These are phyloP conservation scores for Picochlorum costavermella DNA, from an alignment of 139 green algal species.

Conservation along the genomic window DNA sequence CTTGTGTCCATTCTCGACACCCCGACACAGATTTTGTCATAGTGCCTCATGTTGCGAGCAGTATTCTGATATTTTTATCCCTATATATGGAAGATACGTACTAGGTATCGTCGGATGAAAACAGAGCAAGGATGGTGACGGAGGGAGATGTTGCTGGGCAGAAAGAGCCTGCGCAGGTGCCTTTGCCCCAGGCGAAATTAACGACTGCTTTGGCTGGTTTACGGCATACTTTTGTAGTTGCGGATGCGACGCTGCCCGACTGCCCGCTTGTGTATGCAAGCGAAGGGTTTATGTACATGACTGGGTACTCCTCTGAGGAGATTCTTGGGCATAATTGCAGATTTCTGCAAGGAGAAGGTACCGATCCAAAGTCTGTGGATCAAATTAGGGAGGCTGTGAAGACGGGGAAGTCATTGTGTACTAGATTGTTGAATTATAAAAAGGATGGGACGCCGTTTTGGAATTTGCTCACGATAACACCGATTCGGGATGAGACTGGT, in stretches of 20 bases:
- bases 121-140: background rate
- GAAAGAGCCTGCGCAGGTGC: constrained; percentile 28
- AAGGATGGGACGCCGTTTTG: constrained; percentile 89
- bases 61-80: too few species aligned
- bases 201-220: constrained; percentile 75
- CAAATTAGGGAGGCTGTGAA: constrained; percentile 70
- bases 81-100: background rate
- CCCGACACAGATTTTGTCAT: too few species aligned
- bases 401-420: constrained; percentile 45
- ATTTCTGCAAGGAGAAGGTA: constrained; percentile 95
- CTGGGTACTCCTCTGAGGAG: constrained; percentile 87
- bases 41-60: too few species aligned
- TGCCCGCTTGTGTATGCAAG: constrained; percentile 90
- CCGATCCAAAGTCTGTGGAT: constrained; percentile 75
- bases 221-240: constrained; percentile 89
- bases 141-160: background rate
- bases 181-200: constrained; percentile 49
- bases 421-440: constrained; percentile 86
- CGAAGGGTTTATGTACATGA: constrained; percentile 94
- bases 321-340: constrained; percentile 96
- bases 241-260: constrained; percentile 87
- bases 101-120: background rate
- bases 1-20: too few species aligned
- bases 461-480: constrained; percentile 95
- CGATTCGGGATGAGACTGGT: constrained; percentile 78